Percentiles rank a stretch among this genome's conserved stretches.
Evolutionary conservation across 768 basidiomycete species (phyloP).

Genomic region (Mycena vitilis): DNA sequence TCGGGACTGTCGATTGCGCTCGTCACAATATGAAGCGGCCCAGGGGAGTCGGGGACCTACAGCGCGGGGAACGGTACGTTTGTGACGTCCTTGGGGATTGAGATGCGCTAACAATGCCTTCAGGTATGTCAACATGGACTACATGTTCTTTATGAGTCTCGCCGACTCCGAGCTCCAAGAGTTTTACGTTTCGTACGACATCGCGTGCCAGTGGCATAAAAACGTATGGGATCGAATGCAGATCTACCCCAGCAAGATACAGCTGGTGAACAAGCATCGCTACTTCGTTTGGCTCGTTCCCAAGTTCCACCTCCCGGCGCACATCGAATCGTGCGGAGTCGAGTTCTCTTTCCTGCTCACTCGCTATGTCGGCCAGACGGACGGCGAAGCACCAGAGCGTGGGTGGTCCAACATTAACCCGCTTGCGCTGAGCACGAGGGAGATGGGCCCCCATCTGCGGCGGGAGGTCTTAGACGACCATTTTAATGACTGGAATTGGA

Average conservation of each 20-base stretch:
- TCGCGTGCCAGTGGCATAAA: slow-evolving; percentile 36
- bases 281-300: slow-evolving; percentile 39
- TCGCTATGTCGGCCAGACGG: slow-evolving; percentile 49
- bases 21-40: slow-evolving; percentile 24
- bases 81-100: no score
- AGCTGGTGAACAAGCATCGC: not conserved
- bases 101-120: not conserved
- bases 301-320: slow-evolving; percentile 43
- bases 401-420: slow-evolving; percentile 47
- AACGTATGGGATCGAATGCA: slow-evolving; percentile 36
- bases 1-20: slow-evolving; percentile 29
- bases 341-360: slow-evolving; percentile 40
- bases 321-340: slow-evolving; percentile 35
- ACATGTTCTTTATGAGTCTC: slow-evolving; percentile 40
- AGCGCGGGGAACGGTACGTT: slow-evolving; percentile 5
- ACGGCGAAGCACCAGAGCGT: slow-evolving; percentile 48
- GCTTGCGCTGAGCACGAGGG: slow-evolving; percentile 47
- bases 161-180: slow-evolving; percentile 6
- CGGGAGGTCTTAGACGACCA: slow-evolving; percentile 25
- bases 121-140: slow-evolving; percentile 41
- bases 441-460: slow-evolving; percentile 47
- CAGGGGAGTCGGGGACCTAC: not conserved
- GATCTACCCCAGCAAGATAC: slow-evolving; percentile 21
- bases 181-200: slow-evolving; percentile 41
- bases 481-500: slow-evolving; percentile 28